Evolutionary conservation across 371 early-diverging fungal genomes (phyloP).

Genomic region (Ordospora colligata): DNA sequence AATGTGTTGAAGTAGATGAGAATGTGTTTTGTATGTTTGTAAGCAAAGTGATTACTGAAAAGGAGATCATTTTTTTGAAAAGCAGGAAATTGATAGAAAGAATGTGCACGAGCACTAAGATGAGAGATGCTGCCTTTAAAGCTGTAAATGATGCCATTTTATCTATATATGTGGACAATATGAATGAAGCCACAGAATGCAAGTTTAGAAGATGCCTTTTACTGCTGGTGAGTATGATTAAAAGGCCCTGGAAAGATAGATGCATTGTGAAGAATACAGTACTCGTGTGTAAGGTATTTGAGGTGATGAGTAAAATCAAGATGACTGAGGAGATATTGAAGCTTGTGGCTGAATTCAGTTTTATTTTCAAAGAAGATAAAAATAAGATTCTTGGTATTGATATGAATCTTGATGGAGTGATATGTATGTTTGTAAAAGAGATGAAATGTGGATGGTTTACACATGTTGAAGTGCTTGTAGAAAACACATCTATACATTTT

Average conservation of each 20-base stretch:
- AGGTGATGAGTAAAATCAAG: neutral
- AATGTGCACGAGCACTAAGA: neutral
- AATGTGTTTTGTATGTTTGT: neutral
- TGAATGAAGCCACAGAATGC: no score
- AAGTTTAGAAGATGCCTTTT: neutral
- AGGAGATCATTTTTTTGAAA: conserved; percentile 25
- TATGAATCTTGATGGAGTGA: neutral
- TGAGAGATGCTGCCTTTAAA: conserved; percentile 1
- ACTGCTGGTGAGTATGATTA: neutral
- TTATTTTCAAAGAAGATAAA: neutral
- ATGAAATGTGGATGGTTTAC: neutral
- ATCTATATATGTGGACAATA: neutral
- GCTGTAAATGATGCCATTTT: neutral
- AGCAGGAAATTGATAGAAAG: conserved; percentile 28
- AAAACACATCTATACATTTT: neutral
- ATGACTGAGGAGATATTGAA: neutral
- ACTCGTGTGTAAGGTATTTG: neutral
- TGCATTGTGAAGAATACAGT: neutral
- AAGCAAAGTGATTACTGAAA: conserved; percentile 1
- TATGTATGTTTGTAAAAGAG: neutral
- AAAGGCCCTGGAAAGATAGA: neutral
- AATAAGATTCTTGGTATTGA: neutral
- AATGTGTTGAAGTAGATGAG: neutral
- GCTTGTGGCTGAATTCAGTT: neutral
- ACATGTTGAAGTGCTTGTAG: neutral